Evolutionary conservation across 345 rosid genomes (phyloP), one percentile per base, ranked within the genome.

Genomic region (Draba incana): DNA sequence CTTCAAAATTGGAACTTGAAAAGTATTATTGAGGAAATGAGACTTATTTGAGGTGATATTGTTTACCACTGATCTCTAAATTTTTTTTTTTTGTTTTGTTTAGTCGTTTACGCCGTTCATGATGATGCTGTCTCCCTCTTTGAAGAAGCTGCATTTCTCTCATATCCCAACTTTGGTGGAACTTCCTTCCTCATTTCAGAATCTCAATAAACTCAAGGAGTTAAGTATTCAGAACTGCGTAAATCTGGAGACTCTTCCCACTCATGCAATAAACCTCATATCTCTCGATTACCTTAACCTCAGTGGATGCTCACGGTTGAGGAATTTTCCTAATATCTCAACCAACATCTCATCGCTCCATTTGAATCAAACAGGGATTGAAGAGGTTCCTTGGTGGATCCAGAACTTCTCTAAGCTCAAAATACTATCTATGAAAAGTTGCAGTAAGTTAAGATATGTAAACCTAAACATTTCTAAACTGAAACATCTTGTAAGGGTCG

Each of bases 251-350:
- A 16, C 27, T 47, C 27, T 47, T 47, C 27, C 28, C 1, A 47
- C 52, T 35, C 10, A 8, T 1, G 50, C 24, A 30, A 6, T 30
- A 6, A 11, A 50, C 47, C 23, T 37, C 33, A 1, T 23, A n/a
- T 76, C 8, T 23, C 42, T 49, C 13, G 14, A 13, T 24, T 11
- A 11, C 70, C 35, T 45, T 49, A 10, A n/a, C 56, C 58, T 28
- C 6, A 31, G 0, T 5, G 27, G 58, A 0, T 79, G 80, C 66
- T 14, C 10, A 27, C 52, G 9, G 14, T 20, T 74, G 33, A 33
- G 10, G 44, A 55, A 7, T 5, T 62, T 74, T 38, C 74, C 74
- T 8, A 11, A 47, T 16, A 47, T 47, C 51, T 47, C 51, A 16
- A 47, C 51, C 11, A 47, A 47, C 27, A 47, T 47, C 51, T 47